Percentiles rank a stretch among this genome's conserved stretches.
Evolutionary conservation across 2,329 filamentous ascomycete species (phyloP).

Genomic region (Mariannaea elegans): DNA sequence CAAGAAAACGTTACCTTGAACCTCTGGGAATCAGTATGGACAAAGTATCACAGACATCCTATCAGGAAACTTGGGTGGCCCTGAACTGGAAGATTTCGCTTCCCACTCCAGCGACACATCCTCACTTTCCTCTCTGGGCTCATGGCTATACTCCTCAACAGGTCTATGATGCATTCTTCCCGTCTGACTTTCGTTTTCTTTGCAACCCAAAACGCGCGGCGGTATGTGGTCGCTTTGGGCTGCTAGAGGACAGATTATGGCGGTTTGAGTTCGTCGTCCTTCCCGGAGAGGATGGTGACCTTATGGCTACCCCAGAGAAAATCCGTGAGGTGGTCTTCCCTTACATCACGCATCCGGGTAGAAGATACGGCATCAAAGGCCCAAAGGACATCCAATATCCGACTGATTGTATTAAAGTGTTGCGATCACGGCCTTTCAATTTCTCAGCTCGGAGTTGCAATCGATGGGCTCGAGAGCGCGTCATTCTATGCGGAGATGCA

Average conservation of each 20-base stretch:
- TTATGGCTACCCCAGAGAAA: conserved; percentile 36
- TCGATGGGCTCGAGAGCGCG: background rate
- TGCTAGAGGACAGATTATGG: conserved; percentile 51
- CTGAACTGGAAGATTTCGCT: conserved; percentile 54
- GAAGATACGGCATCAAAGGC: conserved; percentile 3
- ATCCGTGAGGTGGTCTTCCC: conserved; percentile 27
- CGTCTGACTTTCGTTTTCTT: conserved; percentile 54
- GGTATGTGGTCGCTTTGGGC: conserved; percentile 56
- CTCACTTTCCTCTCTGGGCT: conserved; percentile 57
- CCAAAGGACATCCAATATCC: background rate
- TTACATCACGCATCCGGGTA: conserved; percentile 39
- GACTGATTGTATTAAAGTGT: background rate
- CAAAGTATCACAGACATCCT: conserved; percentile 44
- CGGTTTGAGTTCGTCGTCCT: conserved; percentile 47
- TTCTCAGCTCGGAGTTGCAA: conserved; percentile 2
- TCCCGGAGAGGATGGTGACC: conserved; percentile 7
- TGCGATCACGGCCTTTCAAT: conserved; percentile 1
- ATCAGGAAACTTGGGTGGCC: conserved; percentile 57
- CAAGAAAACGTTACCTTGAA: conserved; percentile 56
- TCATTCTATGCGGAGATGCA: background rate
- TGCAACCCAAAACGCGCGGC: conserved; percentile 53
- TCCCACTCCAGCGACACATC: conserved; percentile 56
- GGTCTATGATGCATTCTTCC: conserved; percentile 59
- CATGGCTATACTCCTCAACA: conserved; percentile 54
- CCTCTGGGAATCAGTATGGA: conserved; percentile 45